Percentiles rank a stretch among this genome's conserved stretches.
These are phyloP conservation scores for Penicillium sp. DNA, from an alignment of 2,329 filamentous ascomycete genomes.

Conservation along the genomic window DNA sequence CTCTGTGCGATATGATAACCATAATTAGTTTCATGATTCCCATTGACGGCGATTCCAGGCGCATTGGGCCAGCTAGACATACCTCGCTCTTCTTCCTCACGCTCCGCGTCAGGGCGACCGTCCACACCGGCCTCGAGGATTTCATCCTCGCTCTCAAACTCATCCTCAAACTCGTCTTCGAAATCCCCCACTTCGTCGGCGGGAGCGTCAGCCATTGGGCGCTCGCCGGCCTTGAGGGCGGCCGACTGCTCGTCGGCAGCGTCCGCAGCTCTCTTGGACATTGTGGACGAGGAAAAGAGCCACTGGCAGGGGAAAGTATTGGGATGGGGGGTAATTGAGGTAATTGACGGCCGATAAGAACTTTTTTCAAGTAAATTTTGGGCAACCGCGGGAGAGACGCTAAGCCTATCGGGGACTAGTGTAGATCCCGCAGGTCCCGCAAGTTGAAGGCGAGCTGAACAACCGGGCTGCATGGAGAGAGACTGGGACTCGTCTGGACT, in stretches of 20 bases:
- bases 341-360: constrained; percentile 33
- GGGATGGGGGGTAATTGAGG: constrained; percentile 23
- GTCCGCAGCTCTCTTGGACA: constrained; percentile 68
- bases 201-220: constrained; percentile 58
- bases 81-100: constrained; percentile 84
- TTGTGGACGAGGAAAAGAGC: constrained; percentile 38
- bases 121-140: constrained; percentile 94
- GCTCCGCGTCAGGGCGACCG: constrained; percentile 87
- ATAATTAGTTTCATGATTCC: constrained; percentile 6
- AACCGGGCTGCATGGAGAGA: constrained; percentile 5
- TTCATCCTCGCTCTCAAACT: constrained; percentile 93
- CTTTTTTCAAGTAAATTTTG: constrained; percentile 41
- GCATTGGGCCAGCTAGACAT: constrained; percentile 16
- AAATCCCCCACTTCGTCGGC: constrained; percentile 66
- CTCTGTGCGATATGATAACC: constrained; percentile 49
- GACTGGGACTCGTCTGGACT: constrained; percentile 8
- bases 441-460: constrained; percentile 27
- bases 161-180: constrained; percentile 87
- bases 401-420: constrained; percentile 45
- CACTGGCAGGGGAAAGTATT: constrained; percentile 21
- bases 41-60: neutral
- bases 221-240: constrained; percentile 66
- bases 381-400: constrained; percentile 21
- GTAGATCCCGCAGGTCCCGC: constrained; percentile 34
- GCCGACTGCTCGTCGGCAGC: constrained; percentile 56